These are phyloP conservation scores for Stromatinia cepivora DNA, from an alignment of 2,329 filamentous ascomycete genomes.

Conservation along the genomic window DNA sequence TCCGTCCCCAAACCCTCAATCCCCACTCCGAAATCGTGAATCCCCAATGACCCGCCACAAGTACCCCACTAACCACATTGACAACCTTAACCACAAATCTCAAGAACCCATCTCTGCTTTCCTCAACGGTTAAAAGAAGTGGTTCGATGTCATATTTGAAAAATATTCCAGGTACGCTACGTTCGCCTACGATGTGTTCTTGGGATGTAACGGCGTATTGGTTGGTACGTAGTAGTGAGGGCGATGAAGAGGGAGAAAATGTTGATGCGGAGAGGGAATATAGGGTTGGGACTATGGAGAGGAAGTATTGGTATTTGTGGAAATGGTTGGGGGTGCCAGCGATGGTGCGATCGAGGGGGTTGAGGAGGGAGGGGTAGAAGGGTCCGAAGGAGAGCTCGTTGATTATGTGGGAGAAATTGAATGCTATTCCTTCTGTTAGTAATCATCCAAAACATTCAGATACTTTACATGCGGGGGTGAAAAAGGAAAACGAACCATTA, in stretches of 20 bases:
- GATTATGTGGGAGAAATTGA: slow-evolving; percentile 98
- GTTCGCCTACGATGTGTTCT: slow-evolving; percentile 68
- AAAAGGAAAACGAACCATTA: slow-evolving; percentile 53
- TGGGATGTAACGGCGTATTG: slow-evolving; percentile 97
- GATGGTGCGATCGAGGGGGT: slow-evolving; percentile 90
- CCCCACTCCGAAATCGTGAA: slow-evolving; percentile 83
- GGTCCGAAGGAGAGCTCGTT: slow-evolving; percentile 94
- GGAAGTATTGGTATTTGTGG: slow-evolving; percentile 97
- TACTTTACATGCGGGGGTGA: not conserved
- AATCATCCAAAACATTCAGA: not conserved
- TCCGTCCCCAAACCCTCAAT: slow-evolving; percentile 52
- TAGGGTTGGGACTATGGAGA: slow-evolving; percentile 90
- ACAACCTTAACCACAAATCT: slow-evolving; percentile 77
- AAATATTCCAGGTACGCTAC: slow-evolving; percentile 81
- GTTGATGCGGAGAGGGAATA: slow-evolving; percentile 65
- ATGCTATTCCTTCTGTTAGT: slow-evolving; percentile 55
- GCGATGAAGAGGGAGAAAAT: slow-evolving; percentile 32
- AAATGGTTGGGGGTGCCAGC: slow-evolving; percentile 75
- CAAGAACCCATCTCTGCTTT: slow-evolving; percentile 74
- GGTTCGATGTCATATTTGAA: slow-evolving; percentile 99
- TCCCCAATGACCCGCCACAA: slow-evolving; percentile 92
- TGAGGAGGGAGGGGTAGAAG: slow-evolving; percentile 91
- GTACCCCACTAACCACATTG: slow-evolving; percentile 85
- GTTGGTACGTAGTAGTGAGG: slow-evolving; percentile 80
- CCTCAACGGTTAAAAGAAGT: slow-evolving; percentile 80